phyloP scores from a whole-genome alignment of 768 basidiomycete species.

The Serpula lacrymans region DNA sequence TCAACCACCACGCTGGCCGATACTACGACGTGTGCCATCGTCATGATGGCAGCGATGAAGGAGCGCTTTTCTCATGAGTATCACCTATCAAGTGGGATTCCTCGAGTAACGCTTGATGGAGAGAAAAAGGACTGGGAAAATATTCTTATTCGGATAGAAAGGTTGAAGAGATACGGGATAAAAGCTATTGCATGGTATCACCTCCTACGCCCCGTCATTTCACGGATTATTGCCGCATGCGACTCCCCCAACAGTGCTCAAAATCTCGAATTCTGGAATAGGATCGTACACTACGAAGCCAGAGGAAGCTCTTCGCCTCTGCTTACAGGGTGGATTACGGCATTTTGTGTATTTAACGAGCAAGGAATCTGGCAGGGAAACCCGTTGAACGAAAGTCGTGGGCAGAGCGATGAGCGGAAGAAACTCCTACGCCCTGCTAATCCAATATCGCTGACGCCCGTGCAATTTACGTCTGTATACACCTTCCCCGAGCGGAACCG shows the following conservation, averaged over 20 bases:
- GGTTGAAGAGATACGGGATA: constrained; percentile 13
- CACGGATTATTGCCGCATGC: constrained; percentile 24
- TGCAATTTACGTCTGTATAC: constrained; percentile 25
- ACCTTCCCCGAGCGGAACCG: constrained; percentile 17
- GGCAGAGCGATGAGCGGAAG: constrained; percentile 26
- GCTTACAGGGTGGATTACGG: constrained; percentile 14
- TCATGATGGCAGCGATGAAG: constrained; percentile 25
- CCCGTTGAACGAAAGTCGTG: no score
- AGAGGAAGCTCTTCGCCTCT: constrained; percentile 3
- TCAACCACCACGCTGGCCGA: constrained; percentile 25
- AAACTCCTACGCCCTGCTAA: constrained; percentile 28
- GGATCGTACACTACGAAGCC: constrained; percentile 8
- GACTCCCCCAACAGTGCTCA: constrained; percentile 9
- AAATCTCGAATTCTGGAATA: constrained; percentile 25
- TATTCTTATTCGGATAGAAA: constrained; percentile 14
- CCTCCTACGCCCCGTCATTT: constrained; percentile 16
- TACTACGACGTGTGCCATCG: constrained; percentile 14
- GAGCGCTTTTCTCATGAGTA: constrained; percentile 10
- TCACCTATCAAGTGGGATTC: constrained; percentile 5
- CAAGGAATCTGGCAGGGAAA: constrained; percentile 12
- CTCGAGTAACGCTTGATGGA: constrained; percentile 16
- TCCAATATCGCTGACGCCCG: constrained; percentile 18
- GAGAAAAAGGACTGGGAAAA: constrained; percentile 14
- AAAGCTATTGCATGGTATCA: constrained; percentile 13
- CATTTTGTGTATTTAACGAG: constrained; percentile 12